Conservation (phyloP, 148 eudicot genomes). For the Dianthus caryophyllus region DNA sequence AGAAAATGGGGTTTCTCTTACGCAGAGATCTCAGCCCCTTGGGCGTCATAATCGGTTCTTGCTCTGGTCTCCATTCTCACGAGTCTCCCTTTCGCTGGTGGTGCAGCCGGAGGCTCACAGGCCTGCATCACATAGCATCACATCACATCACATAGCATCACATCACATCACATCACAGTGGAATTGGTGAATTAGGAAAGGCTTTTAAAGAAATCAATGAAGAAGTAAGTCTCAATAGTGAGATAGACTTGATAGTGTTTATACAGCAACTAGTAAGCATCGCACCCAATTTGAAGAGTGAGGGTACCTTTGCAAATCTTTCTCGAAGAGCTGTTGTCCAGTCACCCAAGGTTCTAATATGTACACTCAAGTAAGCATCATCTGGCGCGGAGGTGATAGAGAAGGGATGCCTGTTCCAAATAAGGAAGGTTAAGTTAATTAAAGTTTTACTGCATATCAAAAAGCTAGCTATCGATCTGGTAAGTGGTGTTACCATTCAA, state of each 20-base stretch:
- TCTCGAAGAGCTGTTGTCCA: slow-evolving; percentile 76
- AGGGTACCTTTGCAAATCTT: slow-evolving; percentile 68
- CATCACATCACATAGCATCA: too few relatives aligned
- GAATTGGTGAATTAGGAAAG: background rate
- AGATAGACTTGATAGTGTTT: background rate
- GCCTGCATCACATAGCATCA: too few relatives aligned
- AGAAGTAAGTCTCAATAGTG: too few relatives aligned
- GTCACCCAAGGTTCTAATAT: slow-evolving; percentile 81
- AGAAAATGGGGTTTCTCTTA: slow-evolving; percentile 20
- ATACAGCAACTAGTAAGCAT: background rate
- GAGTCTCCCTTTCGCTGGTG: slow-evolving; percentile 56
- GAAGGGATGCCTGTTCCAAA: slow-evolving; percentile 75
- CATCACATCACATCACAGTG: slow-evolving; percentile 9
- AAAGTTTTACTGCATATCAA: background rate
- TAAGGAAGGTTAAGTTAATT: background rate
- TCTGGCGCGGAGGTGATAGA: slow-evolving; percentile 95
- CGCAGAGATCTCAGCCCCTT: slow-evolving; percentile 35
- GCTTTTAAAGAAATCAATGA: background rate
- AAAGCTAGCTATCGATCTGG: slow-evolving; percentile 4
- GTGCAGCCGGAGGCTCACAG: slow-evolving; percentile 42
- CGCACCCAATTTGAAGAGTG: too few relatives aligned
- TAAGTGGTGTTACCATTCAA: slow-evolving; percentile 71
- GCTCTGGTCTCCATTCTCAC: slow-evolving; percentile 65
- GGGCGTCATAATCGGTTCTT: slow-evolving; percentile 24
- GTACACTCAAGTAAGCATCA: slow-evolving; percentile 83